A percentile compares a stretch with the other conserved stretches of the same genome.
Conservation (phyloP, 768 basidiomycete species). For the Lactifluus subvellereus region DNA sequence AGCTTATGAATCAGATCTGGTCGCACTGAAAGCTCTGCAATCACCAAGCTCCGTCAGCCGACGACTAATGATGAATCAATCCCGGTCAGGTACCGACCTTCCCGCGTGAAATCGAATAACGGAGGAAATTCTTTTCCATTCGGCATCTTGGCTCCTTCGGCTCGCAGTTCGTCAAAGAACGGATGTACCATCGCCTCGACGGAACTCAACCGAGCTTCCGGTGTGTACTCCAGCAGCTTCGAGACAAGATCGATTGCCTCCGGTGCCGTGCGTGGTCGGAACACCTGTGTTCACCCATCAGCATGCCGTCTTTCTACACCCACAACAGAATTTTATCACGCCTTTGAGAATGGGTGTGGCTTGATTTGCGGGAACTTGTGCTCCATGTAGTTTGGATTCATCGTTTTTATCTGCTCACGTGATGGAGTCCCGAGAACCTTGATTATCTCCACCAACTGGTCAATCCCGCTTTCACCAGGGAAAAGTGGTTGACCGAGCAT, state of each 20-base stretch:
- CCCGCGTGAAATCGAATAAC: conserved; percentile 92
- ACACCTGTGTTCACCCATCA: conserved; percentile 55
- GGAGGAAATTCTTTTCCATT: conserved; percentile 95
- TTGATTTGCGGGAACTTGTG: conserved; percentile 99
- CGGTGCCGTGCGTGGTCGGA: conserved; percentile 92
- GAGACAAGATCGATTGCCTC: conserved; percentile 96
- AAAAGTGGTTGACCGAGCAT: conserved; percentile 99
- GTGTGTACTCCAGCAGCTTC: conserved; percentile 97
- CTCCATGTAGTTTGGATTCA: conserved; percentile 99
- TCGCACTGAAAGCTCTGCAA: conserved; percentile 86
- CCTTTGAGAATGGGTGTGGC: conserved; percentile 98
- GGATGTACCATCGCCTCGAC: conserved; percentile 90
- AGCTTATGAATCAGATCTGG: conserved; percentile 91
- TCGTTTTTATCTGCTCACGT: conserved; percentile 99
- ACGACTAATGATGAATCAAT: neutral
- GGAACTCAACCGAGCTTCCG: conserved; percentile 82
- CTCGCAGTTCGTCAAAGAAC: conserved; percentile 95
- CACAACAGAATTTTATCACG: conserved; percentile 29
- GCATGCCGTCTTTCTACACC: conserved; percentile 14
- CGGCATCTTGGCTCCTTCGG: conserved; percentile 89
- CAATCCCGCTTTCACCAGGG: conserved; percentile 98
- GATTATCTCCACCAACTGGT: conserved; percentile 99
- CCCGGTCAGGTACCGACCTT: conserved; percentile 56
- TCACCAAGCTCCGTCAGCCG: neutral
- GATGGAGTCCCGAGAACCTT: conserved; percentile 98